Base-by-base conservation (phyloP, 2,329 filamentous ascomycete species). In the Colletotrichum spaethianum region DNA sequence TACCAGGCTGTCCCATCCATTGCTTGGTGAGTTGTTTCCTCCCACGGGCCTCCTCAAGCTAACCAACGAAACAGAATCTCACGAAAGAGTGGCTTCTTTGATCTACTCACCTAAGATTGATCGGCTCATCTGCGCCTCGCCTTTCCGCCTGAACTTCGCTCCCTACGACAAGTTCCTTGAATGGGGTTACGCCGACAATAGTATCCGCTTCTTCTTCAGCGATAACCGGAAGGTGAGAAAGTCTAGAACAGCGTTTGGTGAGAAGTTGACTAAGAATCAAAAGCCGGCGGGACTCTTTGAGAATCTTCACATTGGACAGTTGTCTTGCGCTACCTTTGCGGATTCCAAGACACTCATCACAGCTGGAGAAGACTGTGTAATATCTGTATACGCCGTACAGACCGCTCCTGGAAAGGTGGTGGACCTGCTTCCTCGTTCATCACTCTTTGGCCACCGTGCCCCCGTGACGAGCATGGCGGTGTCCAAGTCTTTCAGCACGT, bases 181-280 rank as follows among this genome's bases (percentile, higher is more conserved):
- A 83, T 98, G 96, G 96, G 96, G 96, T 1, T 98, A 97, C 77
- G 93, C 94, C 0, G 96, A 99, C 81, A 94, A 94, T 76, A 97
- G 94, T 75, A 89, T 99, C 36, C 93, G 96, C 4, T 98, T 99
- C 85, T 98, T 94, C 83, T 90, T 93, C 67, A 91, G 93, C 59
- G 94, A 98, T 75, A 94, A 90, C 70, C 92, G 94, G 78, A 95
- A 94, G 84, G 88, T 90, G 83, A 75, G 75, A 44, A 64, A 63
- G 60, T 56, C 67, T 23, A 33, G 6, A 1, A 20, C 6, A 50
- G 36, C n/a, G 2, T 31, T 33, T 46, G 26, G 16, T 31, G n/a
- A 23, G 26, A n/a, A 16, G 2, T 11, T 36, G 63, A 67, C 81
- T 83, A 77, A 83, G 75, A 55, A 68, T 55, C 63, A 61, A 63